Percentiles rank a stretch among this genome's conserved stretches.
Conservation (phyloP, 306 rosid genomes). For the Quercus berberidifolia region DNA sequence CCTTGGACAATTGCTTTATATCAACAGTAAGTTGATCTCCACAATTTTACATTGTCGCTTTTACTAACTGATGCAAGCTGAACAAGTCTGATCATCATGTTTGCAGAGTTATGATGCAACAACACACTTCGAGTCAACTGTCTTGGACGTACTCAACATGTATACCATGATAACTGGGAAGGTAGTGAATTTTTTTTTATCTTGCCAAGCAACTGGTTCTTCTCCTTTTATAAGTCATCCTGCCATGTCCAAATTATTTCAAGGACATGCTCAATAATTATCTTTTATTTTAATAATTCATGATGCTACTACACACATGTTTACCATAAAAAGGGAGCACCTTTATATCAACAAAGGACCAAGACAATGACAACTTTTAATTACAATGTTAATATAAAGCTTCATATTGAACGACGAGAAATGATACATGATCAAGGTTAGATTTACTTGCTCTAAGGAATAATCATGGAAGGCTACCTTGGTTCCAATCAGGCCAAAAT, state of each 20-base stretch:
- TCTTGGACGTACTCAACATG: conserved; percentile 88
- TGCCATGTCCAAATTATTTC: background rate
- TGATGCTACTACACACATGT: background rate
- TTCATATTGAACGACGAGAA: background rate
- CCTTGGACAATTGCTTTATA: conserved; percentile 89
- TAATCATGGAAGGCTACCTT: background rate
- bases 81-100: background rate
- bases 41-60: background rate
- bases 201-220: background rate
- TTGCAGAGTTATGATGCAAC: conserved; percentile 97
- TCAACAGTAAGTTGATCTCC: conserved; percentile 59
- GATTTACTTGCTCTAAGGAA: background rate
- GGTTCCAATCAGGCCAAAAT: background rate
- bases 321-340: background rate
- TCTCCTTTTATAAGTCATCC: conserved; percentile 1
- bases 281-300: background rate
- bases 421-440: background rate
- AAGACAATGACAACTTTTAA: background rate
- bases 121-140: conserved; percentile 95
- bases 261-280: background rate
- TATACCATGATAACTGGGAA: conserved; percentile 90
- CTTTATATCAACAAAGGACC: background rate
- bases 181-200: conserved; percentile 38
- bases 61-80: background rate
- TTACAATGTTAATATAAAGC: too few relatives aligned